A percentile compares a stretch with the other conserved stretches of the same genome.
These are phyloP conservation scores for Sarocladium strictum DNA, from an alignment of 2,329 filamentous ascomycete species.

Conservation along the genomic window DNA sequence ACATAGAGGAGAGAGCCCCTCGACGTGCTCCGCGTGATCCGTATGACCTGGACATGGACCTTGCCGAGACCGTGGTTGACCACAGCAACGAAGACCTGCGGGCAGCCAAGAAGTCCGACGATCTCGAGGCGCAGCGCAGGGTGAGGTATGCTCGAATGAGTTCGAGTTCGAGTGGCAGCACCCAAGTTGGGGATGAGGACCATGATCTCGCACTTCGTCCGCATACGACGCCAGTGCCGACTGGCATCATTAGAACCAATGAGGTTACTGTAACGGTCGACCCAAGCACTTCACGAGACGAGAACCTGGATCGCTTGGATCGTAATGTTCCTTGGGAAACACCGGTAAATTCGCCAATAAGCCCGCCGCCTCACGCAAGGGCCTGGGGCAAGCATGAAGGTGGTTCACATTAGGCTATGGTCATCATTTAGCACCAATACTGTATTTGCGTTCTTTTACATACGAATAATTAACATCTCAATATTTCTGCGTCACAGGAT, in stretches of 20 bases:
- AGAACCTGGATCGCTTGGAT: background rate
- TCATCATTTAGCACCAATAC: too few species aligned
- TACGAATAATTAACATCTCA: background rate
- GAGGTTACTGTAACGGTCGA: background rate
- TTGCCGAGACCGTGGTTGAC: background rate
- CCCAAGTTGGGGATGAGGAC: background rate
- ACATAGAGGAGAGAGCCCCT: background rate
- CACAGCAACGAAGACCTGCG: background rate
- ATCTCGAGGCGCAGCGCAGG: background rate
- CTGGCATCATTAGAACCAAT: background rate
- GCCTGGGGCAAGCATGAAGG: background rate
- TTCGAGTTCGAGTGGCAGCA: background rate
- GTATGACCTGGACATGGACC: conserved; percentile 4
- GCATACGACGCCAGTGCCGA: background rate
- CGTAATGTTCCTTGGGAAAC: background rate
- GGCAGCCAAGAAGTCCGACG: background rate
- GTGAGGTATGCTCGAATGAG: background rate
- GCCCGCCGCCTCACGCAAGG: background rate
- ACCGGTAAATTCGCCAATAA: background rate
- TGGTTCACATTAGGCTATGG: too few species aligned
- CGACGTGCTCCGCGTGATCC: background rate
- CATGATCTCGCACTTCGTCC: background rate
- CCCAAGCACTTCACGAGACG: background rate
- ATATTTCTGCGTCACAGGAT: too few species aligned
- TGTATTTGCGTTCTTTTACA: too few species aligned